Evolutionary conservation across 2,329 filamentous ascomycete genomes (phyloP).

Genomic region (Lecanoromycetidae sp.): DNA sequence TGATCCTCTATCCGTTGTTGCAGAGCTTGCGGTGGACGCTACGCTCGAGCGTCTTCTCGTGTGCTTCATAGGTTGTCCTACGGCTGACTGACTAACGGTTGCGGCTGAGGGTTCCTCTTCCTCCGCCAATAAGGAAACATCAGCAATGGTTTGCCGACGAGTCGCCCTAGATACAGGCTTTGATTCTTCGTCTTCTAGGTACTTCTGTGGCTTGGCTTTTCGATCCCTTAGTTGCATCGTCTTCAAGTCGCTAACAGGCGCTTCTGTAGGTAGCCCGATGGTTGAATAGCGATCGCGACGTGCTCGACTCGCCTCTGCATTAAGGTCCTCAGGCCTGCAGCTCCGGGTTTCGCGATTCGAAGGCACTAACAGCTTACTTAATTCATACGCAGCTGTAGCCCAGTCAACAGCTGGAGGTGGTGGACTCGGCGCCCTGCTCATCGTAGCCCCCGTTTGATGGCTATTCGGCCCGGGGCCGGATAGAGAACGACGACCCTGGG

Average conservation of each 20-base stretch:
- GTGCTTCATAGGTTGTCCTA: conserved; percentile 20
- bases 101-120: neutral
- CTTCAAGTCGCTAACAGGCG: conserved; percentile 38
- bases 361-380: conserved; percentile 73
- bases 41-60: conserved; percentile 33
- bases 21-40: conserved; percentile 32
- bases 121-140: conserved; percentile 24
- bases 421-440: conserved; percentile 42
- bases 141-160: conserved; percentile 52
- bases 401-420: conserved; percentile 75
- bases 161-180: conserved; percentile 27
- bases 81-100: conserved; percentile 15
- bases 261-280: conserved; percentile 31
- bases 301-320: conserved; percentile 51
- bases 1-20: conserved; percentile 28
- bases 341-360: conserved; percentile 61
- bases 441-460: neutral
- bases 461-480: conserved; percentile 6
- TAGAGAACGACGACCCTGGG: conserved; percentile 45
- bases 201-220: conserved; percentile 35
- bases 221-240: conserved; percentile 64
- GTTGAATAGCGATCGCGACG: conserved; percentile 53
- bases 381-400: conserved; percentile 69
- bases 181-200: conserved; percentile 34
- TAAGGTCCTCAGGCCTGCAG: conserved; percentile 66